A percentile compares a stretch with the other conserved stretches of the same genome.
phyloP scores from a whole-genome alignment of 2,329 filamentous ascomycete species.

The Rutstroemia sp. region DNA sequence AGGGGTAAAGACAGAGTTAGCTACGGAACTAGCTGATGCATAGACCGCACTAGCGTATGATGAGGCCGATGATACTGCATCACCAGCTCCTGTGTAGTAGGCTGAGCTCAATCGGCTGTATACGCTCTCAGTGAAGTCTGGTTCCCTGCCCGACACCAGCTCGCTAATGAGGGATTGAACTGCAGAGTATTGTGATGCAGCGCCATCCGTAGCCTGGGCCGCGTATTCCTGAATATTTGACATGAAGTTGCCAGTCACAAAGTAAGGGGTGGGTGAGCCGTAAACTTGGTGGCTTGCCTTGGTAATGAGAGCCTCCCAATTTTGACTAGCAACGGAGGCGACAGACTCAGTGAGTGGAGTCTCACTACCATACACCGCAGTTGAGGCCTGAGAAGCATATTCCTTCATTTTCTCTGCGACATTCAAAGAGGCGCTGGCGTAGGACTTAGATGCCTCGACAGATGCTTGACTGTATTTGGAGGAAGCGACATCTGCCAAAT shows the following conservation, averaged over 20 bases:
- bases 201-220: conserved; percentile 53
- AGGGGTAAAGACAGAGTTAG: conserved; percentile 45
- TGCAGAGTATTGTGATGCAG: conserved; percentile 57
- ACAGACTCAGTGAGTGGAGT: conserved; percentile 45
- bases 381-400: conserved; percentile 29
- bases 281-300: conserved; percentile 29
- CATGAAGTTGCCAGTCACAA: conserved; percentile 35
- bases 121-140: conserved; percentile 74
- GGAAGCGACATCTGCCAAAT: conserved; percentile 35
- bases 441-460: conserved; percentile 36
- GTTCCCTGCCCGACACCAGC: conserved; percentile 68
- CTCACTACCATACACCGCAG: conserved; percentile 32
- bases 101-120: conserved; percentile 63
- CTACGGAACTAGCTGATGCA: conserved; percentile 36
- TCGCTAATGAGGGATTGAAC: conserved; percentile 70
- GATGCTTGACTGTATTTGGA: conserved; percentile 38
- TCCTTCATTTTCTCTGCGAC: conserved; percentile 28
- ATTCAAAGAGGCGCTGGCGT: conserved; percentile 54
- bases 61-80: conserved; percentile 39
- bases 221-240: conserved; percentile 50
- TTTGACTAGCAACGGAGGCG: conserved; percentile 38
- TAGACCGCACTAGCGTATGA: conserved; percentile 43
- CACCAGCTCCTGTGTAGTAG: conserved; percentile 56
- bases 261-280: conserved; percentile 27
- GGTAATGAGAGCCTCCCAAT: conserved; percentile 29